Evolutionary conservation across 306 rosid genomes (phyloP).

Genomic region (Purshia tridentata): DNA sequence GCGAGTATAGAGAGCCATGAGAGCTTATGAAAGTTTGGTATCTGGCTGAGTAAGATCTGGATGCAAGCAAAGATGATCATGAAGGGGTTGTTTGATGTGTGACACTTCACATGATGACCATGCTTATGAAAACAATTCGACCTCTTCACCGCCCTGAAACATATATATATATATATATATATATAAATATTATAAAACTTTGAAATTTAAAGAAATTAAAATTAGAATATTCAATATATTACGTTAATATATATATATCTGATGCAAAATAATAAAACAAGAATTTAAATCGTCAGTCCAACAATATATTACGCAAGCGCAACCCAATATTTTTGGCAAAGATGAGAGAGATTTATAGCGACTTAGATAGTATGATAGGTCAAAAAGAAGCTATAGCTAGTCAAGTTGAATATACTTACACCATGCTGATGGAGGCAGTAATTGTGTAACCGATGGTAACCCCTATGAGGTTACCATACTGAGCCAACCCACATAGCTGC

Average conservation of each 20-base stretch:
- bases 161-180: too few relatives aligned
- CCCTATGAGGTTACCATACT: constrained; percentile 75
- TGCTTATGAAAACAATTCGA: constrained; percentile 86
- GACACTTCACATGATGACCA: constrained; percentile 62
- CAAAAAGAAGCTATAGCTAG: background rate
- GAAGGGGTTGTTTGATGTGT: constrained; percentile 57
- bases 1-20: constrained; percentile 93
- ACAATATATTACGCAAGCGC: too few relatives aligned
- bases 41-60: constrained; percentile 77
- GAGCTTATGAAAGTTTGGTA: constrained; percentile 80
- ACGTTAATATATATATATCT: too few relatives aligned
- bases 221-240: too few relatives aligned
- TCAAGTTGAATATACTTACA: constrained; percentile 48
- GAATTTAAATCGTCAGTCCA: too few relatives aligned
- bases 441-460: constrained; percentile 91
- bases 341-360: too few relatives aligned
- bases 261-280: too few relatives aligned
- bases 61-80: constrained; percentile 75
- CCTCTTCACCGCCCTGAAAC: constrained; percentile 75
- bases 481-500: constrained; percentile 90
- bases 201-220: too few relatives aligned
- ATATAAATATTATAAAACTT: too few relatives aligned
- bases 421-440: constrained; percentile 94
- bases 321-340: too few relatives aligned
- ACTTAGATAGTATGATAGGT: background rate